Evolutionary conservation across 129 eudicot species (phyloP).

Genomic region (Artemisia tridentata): DNA sequence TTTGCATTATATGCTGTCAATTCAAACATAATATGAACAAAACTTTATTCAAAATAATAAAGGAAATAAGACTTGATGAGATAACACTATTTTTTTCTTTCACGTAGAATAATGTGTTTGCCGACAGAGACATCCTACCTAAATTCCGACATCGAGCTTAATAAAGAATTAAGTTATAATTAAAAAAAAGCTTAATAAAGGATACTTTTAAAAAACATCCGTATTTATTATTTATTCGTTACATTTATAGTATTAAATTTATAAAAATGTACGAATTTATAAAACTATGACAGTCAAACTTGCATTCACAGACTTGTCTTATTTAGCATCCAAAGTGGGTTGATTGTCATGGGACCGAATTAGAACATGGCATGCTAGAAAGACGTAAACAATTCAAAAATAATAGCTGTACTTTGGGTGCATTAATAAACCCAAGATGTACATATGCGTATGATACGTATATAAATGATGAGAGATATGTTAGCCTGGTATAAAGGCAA

Average conservation of each 20-base stretch:
- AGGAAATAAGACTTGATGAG: neutral
- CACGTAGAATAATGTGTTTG: neutral
- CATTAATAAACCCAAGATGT: slow-evolving; percentile 9
- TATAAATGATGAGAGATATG: slow-evolving; percentile 20
- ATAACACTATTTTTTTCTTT: neutral
- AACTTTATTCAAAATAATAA: no score
- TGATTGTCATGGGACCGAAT: slow-evolving; percentile 11
- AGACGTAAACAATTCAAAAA: slow-evolving; percentile 11
- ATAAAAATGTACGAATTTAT: neutral
- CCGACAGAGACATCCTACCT: slow-evolving; percentile 18
- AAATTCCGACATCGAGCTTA: neutral
- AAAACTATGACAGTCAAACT: neutral
- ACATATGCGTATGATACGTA: neutral
- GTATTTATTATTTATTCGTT: neutral
- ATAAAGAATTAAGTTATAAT: no score
- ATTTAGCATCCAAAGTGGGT: slow-evolving; percentile 2
- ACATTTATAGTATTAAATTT: neutral
- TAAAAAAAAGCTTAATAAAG: neutral
- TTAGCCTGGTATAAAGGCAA: slow-evolving; percentile 11
- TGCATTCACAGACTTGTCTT: neutral
- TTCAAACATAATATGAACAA: no score
- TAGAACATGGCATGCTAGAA: neutral
- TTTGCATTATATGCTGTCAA: no score
- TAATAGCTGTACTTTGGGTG: slow-evolving; percentile 14
- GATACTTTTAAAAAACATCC: neutral